Percentiles rank a stretch among this genome's conserved stretches.
phyloP scores from a whole-genome alignment of 306 rosid species.

The Ormosia semicastrata region DNA sequence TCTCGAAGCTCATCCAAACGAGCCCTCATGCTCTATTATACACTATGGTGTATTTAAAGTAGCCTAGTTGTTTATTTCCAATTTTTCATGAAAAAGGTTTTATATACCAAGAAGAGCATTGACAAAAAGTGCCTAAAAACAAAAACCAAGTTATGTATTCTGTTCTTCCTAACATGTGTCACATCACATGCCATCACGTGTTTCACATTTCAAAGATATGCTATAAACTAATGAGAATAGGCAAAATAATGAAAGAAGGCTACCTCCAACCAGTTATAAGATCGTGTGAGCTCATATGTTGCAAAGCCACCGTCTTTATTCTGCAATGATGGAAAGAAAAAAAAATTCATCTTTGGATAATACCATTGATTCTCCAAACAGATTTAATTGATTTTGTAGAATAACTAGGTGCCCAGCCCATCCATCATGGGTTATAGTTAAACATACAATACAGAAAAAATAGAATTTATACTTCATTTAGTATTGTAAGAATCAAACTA shows the following conservation, averaged over 20 bases:
- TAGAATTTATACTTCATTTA: background rate
- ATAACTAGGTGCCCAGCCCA: background rate
- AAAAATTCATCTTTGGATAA: background rate
- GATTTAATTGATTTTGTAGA: background rate
- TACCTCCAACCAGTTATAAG: constrained; percentile 96
- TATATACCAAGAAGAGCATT: background rate
- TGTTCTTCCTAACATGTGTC: background rate
- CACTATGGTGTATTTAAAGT: background rate
- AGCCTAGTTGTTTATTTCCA: background rate
- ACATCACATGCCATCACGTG: background rate
- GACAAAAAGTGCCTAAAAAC: background rate
- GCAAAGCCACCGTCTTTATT: constrained; percentile 85
- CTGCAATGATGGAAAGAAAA: constrained; percentile 37
- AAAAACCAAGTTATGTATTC: background rate
- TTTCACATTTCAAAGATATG: constrained; percentile 26
- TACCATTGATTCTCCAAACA: background rate
- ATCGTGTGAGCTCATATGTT: constrained; percentile 88
- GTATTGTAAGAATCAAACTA: constrained; percentile 8
- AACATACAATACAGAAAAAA: background rate
- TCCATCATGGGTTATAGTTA: background rate
- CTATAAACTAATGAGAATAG: background rate
- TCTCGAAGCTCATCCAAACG: too few relatives aligned
- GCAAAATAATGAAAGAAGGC: constrained; percentile 13
- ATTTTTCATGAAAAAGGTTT: background rate
- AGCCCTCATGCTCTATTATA: background rate